These are phyloP conservation scores for Benincasa hispida DNA, from an alignment of 306 rosid species.

Conservation along the genomic window DNA sequence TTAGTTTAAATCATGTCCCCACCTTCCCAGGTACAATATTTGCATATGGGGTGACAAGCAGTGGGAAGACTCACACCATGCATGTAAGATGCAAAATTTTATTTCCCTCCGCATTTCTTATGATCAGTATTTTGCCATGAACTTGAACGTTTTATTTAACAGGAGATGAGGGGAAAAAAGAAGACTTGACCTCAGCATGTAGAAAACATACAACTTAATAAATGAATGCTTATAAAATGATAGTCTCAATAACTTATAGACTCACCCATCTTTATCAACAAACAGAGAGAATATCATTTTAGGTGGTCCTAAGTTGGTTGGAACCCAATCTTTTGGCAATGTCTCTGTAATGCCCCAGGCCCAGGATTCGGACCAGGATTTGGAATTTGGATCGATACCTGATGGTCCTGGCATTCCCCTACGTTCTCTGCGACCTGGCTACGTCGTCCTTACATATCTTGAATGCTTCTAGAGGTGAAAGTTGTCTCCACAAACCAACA, in stretches of 20 bases:
- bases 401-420: too few species aligned
- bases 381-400: too few species aligned
- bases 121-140: neutral
- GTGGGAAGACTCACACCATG: slow-evolving; percentile 99
- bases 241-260: neutral
- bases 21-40: slow-evolving; percentile 65
- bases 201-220: neutral
- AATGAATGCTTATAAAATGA: neutral
- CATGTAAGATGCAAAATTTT: slow-evolving; percentile 54
- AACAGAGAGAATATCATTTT: neutral
- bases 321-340: neutral
- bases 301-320: neutral
- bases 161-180: neutral
- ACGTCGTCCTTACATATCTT: too few species aligned
- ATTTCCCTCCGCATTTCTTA: slow-evolving; percentile 6
- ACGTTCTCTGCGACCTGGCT: too few species aligned
- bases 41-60: slow-evolving; percentile 98
- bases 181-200: neutral
- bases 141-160: neutral
- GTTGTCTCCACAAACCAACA: too few species aligned
- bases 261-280: neutral
- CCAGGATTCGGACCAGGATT: too few species aligned
- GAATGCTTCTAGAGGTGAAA: too few species aligned
- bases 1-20: neutral
- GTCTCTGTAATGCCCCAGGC: too few species aligned